phyloP scores from a whole-genome alignment of 1,139 yeast species.

The Blastobotrys proliferans region DNA sequence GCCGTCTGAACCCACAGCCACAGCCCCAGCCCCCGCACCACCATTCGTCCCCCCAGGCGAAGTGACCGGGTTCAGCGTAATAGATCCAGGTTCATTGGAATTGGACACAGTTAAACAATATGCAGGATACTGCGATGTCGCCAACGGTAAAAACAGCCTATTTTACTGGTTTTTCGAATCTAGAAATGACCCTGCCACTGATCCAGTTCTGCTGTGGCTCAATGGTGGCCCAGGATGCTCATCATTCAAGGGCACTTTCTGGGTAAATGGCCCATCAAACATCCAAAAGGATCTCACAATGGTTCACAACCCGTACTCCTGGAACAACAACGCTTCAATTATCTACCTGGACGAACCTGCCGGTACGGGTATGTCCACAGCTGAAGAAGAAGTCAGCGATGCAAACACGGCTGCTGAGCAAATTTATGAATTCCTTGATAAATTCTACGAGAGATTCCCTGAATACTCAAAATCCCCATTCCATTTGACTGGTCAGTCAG shows the following conservation, averaged over 20 bases:
- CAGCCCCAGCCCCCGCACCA: background rate
- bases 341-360: constrained; percentile 63
- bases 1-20: background rate
- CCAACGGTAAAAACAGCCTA: constrained; percentile 77
- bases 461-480: constrained; percentile 47
- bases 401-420: constrained; percentile 64
- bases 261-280: constrained; percentile 61
- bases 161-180: constrained; percentile 68
- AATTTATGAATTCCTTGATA: constrained; percentile 61
- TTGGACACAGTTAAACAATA: constrained; percentile 45
- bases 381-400: constrained; percentile 44
- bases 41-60: too few relatives aligned
- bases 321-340: constrained; percentile 60
- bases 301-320: constrained; percentile 49
- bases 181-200: constrained; percentile 58
- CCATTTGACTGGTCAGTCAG: constrained; percentile 75
- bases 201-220: constrained; percentile 63
- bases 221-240: constrained; percentile 79
- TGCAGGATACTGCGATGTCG: constrained; percentile 69
- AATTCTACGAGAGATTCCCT: constrained; percentile 63
- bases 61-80: too few relatives aligned
- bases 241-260: constrained; percentile 59
- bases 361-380: constrained; percentile 66
- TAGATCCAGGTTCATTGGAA: constrained; percentile 13
- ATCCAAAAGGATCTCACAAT: constrained; percentile 33